Evolutionary conservation across 208 protist species (phyloP).

Genomic region (Trypanosoma melophagium): DNA sequence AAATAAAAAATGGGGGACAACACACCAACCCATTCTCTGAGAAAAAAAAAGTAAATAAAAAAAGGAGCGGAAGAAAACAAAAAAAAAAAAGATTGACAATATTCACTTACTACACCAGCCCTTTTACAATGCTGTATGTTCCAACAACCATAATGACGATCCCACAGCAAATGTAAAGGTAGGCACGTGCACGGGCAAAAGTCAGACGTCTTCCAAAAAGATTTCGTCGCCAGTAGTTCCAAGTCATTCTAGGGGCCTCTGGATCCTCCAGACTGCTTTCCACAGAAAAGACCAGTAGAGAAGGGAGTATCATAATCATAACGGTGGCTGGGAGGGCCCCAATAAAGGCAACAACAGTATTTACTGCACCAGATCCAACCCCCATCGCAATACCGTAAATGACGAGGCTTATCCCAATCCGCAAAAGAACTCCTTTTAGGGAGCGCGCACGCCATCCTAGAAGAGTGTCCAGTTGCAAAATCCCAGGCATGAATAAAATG

Average conservation of each 20-base stretch:
- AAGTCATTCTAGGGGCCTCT: constrained; percentile 43
- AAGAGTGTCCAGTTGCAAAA: constrained; percentile 28
- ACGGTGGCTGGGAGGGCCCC: constrained; percentile 65
- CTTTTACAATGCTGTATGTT: constrained; percentile 31
- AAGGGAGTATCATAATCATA: constrained; percentile 74
- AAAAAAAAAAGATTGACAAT: background rate
- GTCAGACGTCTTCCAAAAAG: constrained; percentile 38
- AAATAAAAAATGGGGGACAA: constrained; percentile 21
- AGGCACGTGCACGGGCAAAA: constrained; percentile 40
- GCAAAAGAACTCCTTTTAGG: constrained; percentile 48
- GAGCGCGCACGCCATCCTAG: constrained; percentile 30
- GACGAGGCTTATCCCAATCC: constrained; percentile 56
- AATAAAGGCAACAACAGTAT: constrained; percentile 72
- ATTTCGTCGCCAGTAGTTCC: constrained; percentile 56
- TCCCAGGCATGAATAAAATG: constrained; percentile 37
- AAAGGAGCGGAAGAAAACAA: constrained; percentile 17
- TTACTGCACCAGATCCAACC: constrained; percentile 51
- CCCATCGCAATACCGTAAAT: constrained; percentile 67
- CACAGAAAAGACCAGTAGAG: constrained; percentile 48
- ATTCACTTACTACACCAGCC: background rate
- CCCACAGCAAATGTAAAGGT: constrained; percentile 55
- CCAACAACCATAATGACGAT: constrained; percentile 77
- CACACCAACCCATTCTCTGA: background rate
- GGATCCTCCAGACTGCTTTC: constrained; percentile 51
- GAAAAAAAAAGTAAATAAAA: constrained; percentile 18